These are phyloP conservation scores for Volutella citrinella DNA, from an alignment of 2,329 filamentous ascomycete species.

Conservation along the genomic window DNA sequence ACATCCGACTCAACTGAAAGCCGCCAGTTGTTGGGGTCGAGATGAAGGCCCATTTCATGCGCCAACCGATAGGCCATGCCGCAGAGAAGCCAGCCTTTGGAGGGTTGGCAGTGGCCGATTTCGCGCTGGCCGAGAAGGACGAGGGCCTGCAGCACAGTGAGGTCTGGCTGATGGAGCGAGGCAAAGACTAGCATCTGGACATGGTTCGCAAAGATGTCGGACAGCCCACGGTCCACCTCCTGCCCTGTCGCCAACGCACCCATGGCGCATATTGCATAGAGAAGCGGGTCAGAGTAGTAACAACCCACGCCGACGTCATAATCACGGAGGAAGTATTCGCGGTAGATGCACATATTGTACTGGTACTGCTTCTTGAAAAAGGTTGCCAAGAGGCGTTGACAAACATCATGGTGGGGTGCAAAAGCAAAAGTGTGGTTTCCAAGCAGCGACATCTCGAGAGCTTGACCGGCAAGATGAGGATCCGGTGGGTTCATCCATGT, in stretches of 20 bases:
- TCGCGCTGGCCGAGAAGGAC: slow-evolving; percentile 44
- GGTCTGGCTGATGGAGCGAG: slow-evolving; percentile 42
- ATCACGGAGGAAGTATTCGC: slow-evolving; percentile 49
- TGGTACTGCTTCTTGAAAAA: slow-evolving; percentile 48
- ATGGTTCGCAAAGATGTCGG: slow-evolving; percentile 41
- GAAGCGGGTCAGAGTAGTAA: slow-evolving; percentile 48
- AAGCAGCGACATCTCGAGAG: too few species aligned
- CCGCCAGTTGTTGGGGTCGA: slow-evolving; percentile 50
- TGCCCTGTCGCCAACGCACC: slow-evolving; percentile 44
- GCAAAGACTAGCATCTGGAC: slow-evolving; percentile 42
- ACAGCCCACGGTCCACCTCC: slow-evolving; percentile 35
- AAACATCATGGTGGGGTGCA: slow-evolving; percentile 41
- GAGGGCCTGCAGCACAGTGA: slow-evolving; percentile 45
- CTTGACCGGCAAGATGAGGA: slow-evolving; percentile 11
- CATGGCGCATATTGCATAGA: slow-evolving; percentile 47
- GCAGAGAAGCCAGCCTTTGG: slow-evolving; percentile 50
- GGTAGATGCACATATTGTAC: slow-evolving; percentile 48
- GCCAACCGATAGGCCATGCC: slow-evolving; percentile 50
- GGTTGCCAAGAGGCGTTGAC: slow-evolving; percentile 42
- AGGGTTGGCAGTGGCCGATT: slow-evolving; percentile 43
- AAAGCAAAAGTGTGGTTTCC: slow-evolving; percentile 30
- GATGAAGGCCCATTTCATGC: slow-evolving; percentile 52
- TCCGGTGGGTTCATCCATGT: too few species aligned
- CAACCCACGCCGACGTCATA: slow-evolving; percentile 44
- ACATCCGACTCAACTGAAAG: slow-evolving; percentile 34